These are phyloP conservation scores for Fraxinus excelsior DNA, from an alignment of 257 asterid genomes.

Conservation along the genomic window DNA sequence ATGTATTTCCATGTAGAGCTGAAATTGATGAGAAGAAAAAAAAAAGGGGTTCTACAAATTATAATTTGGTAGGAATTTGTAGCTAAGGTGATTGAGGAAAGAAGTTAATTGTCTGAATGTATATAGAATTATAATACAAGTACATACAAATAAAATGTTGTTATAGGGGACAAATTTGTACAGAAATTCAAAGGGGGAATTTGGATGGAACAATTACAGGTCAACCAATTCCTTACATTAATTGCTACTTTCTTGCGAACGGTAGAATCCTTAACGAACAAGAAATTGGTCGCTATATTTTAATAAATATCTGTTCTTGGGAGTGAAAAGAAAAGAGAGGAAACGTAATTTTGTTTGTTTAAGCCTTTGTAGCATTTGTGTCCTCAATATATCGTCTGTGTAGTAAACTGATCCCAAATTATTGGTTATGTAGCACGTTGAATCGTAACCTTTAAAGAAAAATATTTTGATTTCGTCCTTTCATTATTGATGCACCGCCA, in stretches of 20 bases:
- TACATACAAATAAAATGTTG: background rate
- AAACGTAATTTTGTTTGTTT: background rate
- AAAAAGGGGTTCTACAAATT: background rate
- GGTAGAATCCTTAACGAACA: background rate
- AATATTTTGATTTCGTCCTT: background rate
- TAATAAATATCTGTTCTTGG: background rate
- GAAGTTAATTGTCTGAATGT: conserved; percentile 21
- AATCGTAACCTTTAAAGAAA: no score
- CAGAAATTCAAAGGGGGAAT: background rate
- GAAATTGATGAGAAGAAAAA: background rate
- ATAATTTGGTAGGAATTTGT: background rate
- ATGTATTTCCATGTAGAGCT: background rate
- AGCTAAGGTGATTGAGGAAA: conserved; percentile 13
- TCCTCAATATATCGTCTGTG: background rate
- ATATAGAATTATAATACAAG: background rate
- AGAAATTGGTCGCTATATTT: background rate
- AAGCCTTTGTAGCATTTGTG: background rate
- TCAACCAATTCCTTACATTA: background rate
- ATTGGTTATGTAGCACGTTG: no score
- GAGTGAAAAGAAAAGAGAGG: background rate
- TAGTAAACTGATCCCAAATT: no score
- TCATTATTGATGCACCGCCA: background rate
- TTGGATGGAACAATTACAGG: background rate
- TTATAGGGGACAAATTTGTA: conserved; percentile 1
- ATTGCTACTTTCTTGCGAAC: background rate